These are phyloP conservation scores for Termitomyces sp. DNA, from an alignment of 1,284 basidiomycete genomes.

Conservation along the genomic window DNA sequence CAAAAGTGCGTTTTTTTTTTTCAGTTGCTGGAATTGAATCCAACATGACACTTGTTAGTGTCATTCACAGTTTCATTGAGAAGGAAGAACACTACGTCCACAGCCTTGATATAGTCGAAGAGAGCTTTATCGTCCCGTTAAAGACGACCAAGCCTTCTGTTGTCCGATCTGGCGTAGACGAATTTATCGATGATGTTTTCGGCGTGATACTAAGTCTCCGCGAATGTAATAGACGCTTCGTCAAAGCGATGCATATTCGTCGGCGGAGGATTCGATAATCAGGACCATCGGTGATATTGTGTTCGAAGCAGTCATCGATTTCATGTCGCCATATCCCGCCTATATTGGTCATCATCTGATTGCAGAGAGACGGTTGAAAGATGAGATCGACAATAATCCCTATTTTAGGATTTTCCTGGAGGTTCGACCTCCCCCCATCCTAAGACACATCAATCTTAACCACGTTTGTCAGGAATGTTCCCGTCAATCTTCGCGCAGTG, in stretches of 20 bases:
- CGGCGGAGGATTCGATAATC: slow-evolving; percentile 83
- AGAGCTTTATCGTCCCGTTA: slow-evolving; percentile 79
- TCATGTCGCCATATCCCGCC: slow-evolving; percentile 78
- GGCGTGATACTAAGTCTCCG: slow-evolving; percentile 82
- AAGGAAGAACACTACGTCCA: slow-evolving; percentile 89
- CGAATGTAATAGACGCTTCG: slow-evolving; percentile 73
- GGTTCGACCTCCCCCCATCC: slow-evolving; percentile 37
- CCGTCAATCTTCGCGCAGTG: slow-evolving; percentile 43
- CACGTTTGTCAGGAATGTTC: slow-evolving; percentile 40
- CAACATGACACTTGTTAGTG: slow-evolving; percentile 45
- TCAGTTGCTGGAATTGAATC: not conserved
- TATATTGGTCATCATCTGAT: slow-evolving; percentile 84
- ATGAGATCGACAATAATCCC: slow-evolving; percentile 78
- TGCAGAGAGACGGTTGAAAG: slow-evolving; percentile 82
- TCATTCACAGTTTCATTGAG: slow-evolving; percentile 88
- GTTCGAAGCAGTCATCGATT: slow-evolving; percentile 83
- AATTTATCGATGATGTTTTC: slow-evolving; percentile 86
- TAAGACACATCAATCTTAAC: not conserved
- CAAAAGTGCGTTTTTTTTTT: slow-evolving; percentile 67
- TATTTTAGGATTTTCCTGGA: slow-evolving; percentile 87
- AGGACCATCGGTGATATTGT: slow-evolving; percentile 88
- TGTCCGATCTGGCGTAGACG: slow-evolving; percentile 57
- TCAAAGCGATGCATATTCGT: slow-evolving; percentile 84
- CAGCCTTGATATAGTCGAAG: slow-evolving; percentile 83
- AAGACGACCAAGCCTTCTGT: slow-evolving; percentile 64